These are phyloP conservation scores for Dothideomycetidae sp. DNA, from an alignment of 2,329 filamentous ascomycete species.

Conservation along the genomic window DNA sequence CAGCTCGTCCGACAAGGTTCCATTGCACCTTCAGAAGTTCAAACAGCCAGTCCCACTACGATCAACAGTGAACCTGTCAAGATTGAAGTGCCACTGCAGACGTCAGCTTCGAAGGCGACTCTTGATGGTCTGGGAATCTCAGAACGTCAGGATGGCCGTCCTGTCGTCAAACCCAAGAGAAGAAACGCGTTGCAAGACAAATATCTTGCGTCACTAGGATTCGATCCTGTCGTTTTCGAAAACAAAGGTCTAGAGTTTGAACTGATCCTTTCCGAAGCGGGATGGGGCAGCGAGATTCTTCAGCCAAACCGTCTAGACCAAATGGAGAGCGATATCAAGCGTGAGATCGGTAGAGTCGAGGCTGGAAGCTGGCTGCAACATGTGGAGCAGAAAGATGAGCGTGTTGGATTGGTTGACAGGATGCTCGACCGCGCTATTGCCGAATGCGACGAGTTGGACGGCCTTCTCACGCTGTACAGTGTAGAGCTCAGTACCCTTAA, in stretches of 20 bases:
- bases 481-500: slow-evolving; percentile 88
- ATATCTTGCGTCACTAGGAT: slow-evolving; percentile 62
- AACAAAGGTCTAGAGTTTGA: slow-evolving; percentile 68
- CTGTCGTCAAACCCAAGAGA: slow-evolving; percentile 30
- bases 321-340: slow-evolving; percentile 67
- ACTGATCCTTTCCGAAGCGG: slow-evolving; percentile 69
- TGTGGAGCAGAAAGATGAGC: slow-evolving; percentile 71
- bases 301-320: slow-evolving; percentile 63
- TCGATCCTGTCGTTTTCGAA: slow-evolving; percentile 64
- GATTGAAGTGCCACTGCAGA: not conserved
- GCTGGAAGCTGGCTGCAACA: slow-evolving; percentile 85
- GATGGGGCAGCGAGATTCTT: slow-evolving; percentile 70
- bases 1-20: slow-evolving; percentile 4
- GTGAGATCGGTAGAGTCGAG: slow-evolving; percentile 80
- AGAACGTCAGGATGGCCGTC: slow-evolving; percentile 1
- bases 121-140: slow-evolving; percentile 7
- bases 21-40: not conserved
- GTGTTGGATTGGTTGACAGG: slow-evolving; percentile 70
- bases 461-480: slow-evolving; percentile 81
- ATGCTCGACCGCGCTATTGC: slow-evolving; percentile 81
- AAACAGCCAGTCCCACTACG: not conserved
- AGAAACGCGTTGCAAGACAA: slow-evolving; percentile 61
- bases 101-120: not conserved
- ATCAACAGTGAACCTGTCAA: not conserved
- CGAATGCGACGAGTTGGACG: slow-evolving; percentile 93